Evolutionary conservation across 371 early-diverging fungal genomes (phyloP), one percentile per base, ranked within the genome.

Genomic region (Lichtheimia hyalospora): DNA sequence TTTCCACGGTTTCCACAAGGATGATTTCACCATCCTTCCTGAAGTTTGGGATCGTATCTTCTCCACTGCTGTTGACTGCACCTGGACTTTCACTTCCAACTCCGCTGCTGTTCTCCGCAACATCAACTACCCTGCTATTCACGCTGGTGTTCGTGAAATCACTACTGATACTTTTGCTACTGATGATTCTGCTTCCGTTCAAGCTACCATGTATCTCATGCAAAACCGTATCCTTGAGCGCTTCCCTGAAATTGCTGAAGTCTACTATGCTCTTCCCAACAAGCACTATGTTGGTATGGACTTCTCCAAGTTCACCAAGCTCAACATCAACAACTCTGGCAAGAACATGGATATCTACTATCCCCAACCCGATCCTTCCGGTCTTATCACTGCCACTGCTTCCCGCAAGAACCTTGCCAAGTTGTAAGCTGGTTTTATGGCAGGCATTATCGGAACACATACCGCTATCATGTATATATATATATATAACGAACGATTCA

Each of bases 271-370:
- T 53, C 81, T 93, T 52, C 93, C 93, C 73, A 93, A 93, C 81
- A 89, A 87, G 73, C 93, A 93, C 71, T 85, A 86, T 69, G 90
- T 92, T 66, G 85, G 86, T 42, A 82, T 90, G 52, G 91, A 93
- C 62, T 58, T 93, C 79, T 70, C 68, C 66, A 84, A 85, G 76
- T 84, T 92, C 73, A 71, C 68, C 66, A 84, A 85, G 76, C 84
- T 92, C 73, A 89, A 89, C 55, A 82, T 90, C 60, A 80, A 86
- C 67, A 92, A 92, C 80, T 67, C 82, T 61, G 84, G 80, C 58
- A 75, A 76, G 67, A 84, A 91, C 57, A 75, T 83, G 56, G 80
- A 80, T 64, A 86, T 92, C 61, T 92, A 88, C 75, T 82, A 85
- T 68, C 93, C 93, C 50, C 71, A 87, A 62, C 77, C 86, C 23